Conservation (phyloP, 2,329 filamentous ascomycete species). For the Graphilbum sp. region DNA sequence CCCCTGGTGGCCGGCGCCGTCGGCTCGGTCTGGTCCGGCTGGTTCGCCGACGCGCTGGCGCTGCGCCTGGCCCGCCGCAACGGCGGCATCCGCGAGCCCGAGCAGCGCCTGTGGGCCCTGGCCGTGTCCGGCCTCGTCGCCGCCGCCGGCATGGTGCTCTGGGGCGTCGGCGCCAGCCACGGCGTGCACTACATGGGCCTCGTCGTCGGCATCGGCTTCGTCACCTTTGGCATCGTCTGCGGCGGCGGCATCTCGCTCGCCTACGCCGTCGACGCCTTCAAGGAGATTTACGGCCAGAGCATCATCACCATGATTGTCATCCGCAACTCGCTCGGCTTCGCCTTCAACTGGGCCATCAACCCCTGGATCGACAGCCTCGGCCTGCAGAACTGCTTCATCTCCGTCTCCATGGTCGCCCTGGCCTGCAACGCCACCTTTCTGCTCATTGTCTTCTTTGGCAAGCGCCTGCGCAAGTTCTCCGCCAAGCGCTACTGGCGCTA, state of each 20-base stretch:
- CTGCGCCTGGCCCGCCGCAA: slow-evolving; percentile 22
- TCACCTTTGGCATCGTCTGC: slow-evolving; percentile 21
- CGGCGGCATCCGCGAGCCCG: slow-evolving; percentile 19
- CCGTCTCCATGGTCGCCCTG: slow-evolving; percentile 15
- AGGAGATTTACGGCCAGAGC: slow-evolving; percentile 13
- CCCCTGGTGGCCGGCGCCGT: slow-evolving; percentile 11
- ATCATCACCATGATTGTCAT: slow-evolving; percentile 13
- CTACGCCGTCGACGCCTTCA: slow-evolving; percentile 25
- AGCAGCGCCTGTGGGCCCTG: slow-evolving; percentile 15
- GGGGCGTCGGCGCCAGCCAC: slow-evolving; percentile 29
- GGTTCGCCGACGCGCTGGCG: slow-evolving; percentile 9
- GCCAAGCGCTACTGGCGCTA: slow-evolving; percentile 4
- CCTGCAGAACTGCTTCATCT: slow-evolving; percentile 18
- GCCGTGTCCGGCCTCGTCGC: slow-evolving; percentile 9
- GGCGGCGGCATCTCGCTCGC: slow-evolving; percentile 22
- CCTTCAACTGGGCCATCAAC: slow-evolving; percentile 17
- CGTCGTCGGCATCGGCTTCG: slow-evolving; percentile 22
- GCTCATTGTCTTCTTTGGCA: slow-evolving; percentile 16
- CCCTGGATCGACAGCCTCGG: slow-evolving; percentile 18
- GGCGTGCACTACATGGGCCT: slow-evolving; percentile 24
- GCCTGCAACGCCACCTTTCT: slow-evolving; percentile 13
- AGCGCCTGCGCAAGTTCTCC: slow-evolving; percentile 10
- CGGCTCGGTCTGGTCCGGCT: slow-evolving; percentile 10
- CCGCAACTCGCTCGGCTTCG: slow-evolving; percentile 14
- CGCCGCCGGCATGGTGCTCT: slow-evolving; percentile 23